Conservation (phyloP, 306 rosid species). For the Comarum palustre region DNA sequence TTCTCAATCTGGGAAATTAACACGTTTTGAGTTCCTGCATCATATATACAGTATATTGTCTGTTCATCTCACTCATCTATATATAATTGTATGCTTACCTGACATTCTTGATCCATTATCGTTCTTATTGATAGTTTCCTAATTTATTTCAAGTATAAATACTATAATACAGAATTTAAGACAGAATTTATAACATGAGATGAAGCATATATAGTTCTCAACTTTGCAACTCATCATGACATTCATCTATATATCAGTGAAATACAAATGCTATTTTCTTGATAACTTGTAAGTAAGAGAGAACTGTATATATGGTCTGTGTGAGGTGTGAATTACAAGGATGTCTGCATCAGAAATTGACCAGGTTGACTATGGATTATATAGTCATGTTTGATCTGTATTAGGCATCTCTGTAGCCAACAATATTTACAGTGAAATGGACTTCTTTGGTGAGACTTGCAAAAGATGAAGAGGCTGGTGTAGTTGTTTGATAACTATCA, state of each 20-base stretch:
- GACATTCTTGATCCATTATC: neutral
- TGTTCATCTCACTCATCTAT: neutral
- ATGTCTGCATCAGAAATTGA: neutral
- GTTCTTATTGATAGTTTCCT: neutral
- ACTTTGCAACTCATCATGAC: neutral
- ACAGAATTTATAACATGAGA: neutral
- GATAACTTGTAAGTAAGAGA: neutral
- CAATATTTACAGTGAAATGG: fast-evolving
- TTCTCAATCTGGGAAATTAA: neutral
- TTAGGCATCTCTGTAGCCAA: neutral
- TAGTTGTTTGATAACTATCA: neutral
- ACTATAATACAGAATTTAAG: neutral
- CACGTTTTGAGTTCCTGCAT: neutral
- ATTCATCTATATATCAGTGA: too few relatives aligned
- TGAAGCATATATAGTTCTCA: neutral
- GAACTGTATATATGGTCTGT: neutral
- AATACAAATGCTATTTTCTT: neutral
- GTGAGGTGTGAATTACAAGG: neutral
- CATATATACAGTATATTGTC: too few relatives aligned
- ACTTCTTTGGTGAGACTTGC: fast-evolving
- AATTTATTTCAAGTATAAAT: neutral
- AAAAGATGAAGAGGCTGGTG: neutral
- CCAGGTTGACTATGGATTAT: neutral
- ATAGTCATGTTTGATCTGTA: neutral
- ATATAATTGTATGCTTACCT: neutral